Evolutionary conservation across 371 early-diverging fungal species (phyloP), one percentile per base, ranked within the genome.

Genomic region (Capillidium heterosporum): DNA sequence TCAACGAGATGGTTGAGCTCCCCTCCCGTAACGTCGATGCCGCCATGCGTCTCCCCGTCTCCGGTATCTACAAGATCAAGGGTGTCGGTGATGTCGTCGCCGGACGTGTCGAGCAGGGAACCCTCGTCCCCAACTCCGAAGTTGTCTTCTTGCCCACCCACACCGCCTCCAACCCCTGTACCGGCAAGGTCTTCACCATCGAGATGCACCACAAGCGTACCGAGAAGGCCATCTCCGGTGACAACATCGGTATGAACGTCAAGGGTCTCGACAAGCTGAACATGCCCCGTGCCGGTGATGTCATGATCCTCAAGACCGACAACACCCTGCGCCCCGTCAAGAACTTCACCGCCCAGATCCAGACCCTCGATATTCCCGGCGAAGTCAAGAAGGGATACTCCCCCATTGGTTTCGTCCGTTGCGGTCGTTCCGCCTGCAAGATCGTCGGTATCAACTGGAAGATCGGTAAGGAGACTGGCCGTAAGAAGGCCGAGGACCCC

Each of bases 181-280:
- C 87, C 72, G 87, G 91, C 79, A 90, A 91, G 78, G 95, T 92
- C 76, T 90, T 89, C 82, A 91, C 93, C 76, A 91, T 95, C 62
- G 93, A 93, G 79, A 95, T 93, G 96, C 96, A 93, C 76, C 91
- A 93, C 89, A 90, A 93, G 76, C 75, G 77, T 63, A 80, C 92
- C 64, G 67, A 68, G 62, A 81, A 92, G 78, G 96, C 91, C 80
- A 69, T 81, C 50, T 90, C 96, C 71, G 96, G 96, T 67, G 96
- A 95, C 85, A 91, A 90, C 82, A 92, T 93, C 65, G 92, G 91
- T 67, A 90, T 95, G 88, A 91, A 91, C 88, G 86, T 94, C 74
- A 91, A 89, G 88, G 88, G 89, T 85, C 89, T 91, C 48, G 88
- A 89, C 63, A 87, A 88, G 75, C 89, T 87, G 84, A 90, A 91